Evolutionary conservation across 1,284 basidiomycete species (phyloP).

Genomic region (Trichosporon sp.): DNA sequence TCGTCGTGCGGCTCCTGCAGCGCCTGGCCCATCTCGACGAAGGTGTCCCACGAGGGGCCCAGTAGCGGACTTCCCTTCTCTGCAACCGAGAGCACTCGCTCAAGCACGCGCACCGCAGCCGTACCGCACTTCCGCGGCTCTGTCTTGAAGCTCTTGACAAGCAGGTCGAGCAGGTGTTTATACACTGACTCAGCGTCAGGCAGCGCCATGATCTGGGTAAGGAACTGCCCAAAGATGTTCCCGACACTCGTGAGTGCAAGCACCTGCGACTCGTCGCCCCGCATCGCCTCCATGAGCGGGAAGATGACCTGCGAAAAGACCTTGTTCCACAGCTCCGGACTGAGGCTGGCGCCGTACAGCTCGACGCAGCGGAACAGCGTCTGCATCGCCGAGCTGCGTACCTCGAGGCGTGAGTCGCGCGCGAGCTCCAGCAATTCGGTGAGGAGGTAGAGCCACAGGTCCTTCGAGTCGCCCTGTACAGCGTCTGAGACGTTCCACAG

Average conservation of each 20-base stretch:
- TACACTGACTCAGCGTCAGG: constrained; percentile 65
- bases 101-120: constrained; percentile 72
- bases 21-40: constrained; percentile 61
- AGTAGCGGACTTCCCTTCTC: constrained; percentile 16
- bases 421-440: constrained; percentile 76
- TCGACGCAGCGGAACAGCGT: constrained; percentile 91
- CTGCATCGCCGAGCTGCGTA: constrained; percentile 87
- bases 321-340: constrained; percentile 73
- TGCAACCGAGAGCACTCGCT: constrained; percentile 63
- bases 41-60: constrained; percentile 64
- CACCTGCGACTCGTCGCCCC: constrained; percentile 77
- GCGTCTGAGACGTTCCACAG: constrained; percentile 92
- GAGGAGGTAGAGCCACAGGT: constrained; percentile 86
- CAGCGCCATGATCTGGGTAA: constrained; percentile 64
- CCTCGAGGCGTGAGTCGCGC: constrained; percentile 74
- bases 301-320: constrained; percentile 85
- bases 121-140: constrained; percentile 67
- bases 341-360: constrained; percentile 79
- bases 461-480: constrained; percentile 72
- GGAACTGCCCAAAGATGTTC: constrained; percentile 72
- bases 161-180: constrained; percentile 63
- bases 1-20: constrained; percentile 37
- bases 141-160: constrained; percentile 62
- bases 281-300: constrained; percentile 70
- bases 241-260: constrained; percentile 80